Conservation (phyloP, 2,329 filamentous ascomycete species). For the Penicillium sp. region DNA sequence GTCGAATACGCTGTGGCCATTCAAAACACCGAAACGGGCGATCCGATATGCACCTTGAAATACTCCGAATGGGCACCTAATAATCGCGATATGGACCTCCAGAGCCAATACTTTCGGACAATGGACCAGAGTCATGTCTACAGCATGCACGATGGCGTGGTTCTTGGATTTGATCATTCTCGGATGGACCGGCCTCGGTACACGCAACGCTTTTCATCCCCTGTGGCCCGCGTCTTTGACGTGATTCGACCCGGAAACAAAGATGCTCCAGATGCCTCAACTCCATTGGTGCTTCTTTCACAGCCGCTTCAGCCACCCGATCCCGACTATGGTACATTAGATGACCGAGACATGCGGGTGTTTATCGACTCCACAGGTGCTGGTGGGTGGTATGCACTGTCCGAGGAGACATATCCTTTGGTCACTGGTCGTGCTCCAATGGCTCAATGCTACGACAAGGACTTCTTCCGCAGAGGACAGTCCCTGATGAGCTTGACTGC, state of each 20-base stretch:
- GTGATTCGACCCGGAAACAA: constrained; percentile 71
- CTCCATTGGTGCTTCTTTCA: constrained; percentile 77
- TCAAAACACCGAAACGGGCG: constrained; percentile 67
- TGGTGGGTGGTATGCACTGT: constrained; percentile 94
- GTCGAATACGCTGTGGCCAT: constrained; percentile 90
- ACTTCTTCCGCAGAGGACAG: constrained; percentile 43
- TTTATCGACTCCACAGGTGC: constrained; percentile 82
- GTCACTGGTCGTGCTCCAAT: constrained; percentile 67
- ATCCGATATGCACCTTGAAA: constrained; percentile 79
- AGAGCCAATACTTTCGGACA: constrained; percentile 73
- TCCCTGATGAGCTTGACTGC: constrained; percentile 38
- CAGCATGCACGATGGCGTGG: constrained; percentile 76
- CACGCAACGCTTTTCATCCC: constrained; percentile 66
- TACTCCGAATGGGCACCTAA: constrained; percentile 96
- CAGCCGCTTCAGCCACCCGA: constrained; percentile 69
- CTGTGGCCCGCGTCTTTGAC: constrained; percentile 86
- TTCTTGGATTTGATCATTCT: constrained; percentile 74
- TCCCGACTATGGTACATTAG: constrained; percentile 42
- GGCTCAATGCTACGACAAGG: constrained; percentile 57
- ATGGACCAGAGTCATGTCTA: constrained; percentile 89
- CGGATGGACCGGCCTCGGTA: constrained; percentile 58
- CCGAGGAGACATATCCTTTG: constrained; percentile 78
- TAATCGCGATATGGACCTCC: constrained; percentile 81
- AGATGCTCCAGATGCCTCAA: constrained; percentile 57
- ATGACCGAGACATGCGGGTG: constrained; percentile 62